A percentile compares a stretch with the other conserved stretches of the same genome.
These are phyloP conservation scores for Xylaria sp. DNA, from an alignment of 2,329 filamentous ascomycete species.

Conservation along the genomic window DNA sequence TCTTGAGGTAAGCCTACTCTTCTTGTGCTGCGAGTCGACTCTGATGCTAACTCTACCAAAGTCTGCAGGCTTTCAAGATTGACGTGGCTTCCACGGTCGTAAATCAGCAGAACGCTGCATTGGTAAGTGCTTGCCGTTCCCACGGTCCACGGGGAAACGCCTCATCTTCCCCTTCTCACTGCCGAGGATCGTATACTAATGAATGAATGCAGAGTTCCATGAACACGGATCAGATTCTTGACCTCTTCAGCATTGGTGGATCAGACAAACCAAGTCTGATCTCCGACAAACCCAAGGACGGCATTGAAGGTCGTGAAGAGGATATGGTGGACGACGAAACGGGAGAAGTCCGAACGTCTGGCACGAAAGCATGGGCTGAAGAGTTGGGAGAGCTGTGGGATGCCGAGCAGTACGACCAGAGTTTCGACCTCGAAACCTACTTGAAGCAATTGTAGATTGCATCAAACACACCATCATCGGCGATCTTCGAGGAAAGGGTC, in stretches of 20 bases:
- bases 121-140: constrained; percentile 37
- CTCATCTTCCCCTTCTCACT: not conserved
- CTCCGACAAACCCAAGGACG: constrained; percentile 54
- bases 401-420: constrained; percentile 95
- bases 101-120: constrained; percentile 95
- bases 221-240: constrained; percentile 97
- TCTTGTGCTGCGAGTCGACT: constrained; percentile 1
- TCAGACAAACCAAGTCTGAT: constrained; percentile 61
- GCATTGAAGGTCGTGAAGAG: constrained; percentile 60
- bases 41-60: constrained; percentile 15
- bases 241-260: constrained; percentile 87
- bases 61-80: constrained; percentile 98
- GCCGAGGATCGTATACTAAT: constrained; percentile 15
- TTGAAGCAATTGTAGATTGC: constrained; percentile 69
- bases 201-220: constrained; percentile 56
- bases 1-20: constrained; percentile 53
- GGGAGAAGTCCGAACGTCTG: constrained; percentile 86
- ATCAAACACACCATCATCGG: not conserved
- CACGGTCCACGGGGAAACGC: not conserved
- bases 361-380: constrained; percentile 93
- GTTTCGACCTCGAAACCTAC: constrained; percentile 93
- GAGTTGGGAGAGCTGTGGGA: constrained; percentile 96
- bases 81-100: constrained; percentile 97
- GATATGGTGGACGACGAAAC: constrained; percentile 92
- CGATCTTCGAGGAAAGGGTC: too few species aligned